Evolutionary conservation across 768 basidiomycete species (phyloP).

Genomic region (Podaxis carcinomalis): DNA sequence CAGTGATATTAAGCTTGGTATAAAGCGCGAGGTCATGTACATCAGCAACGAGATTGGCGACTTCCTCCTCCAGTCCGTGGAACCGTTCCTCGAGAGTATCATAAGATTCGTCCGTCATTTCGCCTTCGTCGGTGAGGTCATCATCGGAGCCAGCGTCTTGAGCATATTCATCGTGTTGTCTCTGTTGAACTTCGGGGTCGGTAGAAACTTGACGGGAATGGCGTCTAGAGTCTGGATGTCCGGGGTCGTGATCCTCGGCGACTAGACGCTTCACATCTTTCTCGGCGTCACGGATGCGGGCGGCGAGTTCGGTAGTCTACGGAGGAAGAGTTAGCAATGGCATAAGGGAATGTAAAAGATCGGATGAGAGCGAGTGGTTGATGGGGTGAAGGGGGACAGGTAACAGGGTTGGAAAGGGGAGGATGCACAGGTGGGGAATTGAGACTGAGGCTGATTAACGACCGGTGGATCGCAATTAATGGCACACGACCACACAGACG

Average conservation of each 20-base stretch:
- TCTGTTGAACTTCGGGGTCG: slow-evolving; percentile 61
- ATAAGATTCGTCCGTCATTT: slow-evolving; percentile 46
- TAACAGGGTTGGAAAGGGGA: background rate
- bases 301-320: slow-evolving; percentile 80
- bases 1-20: slow-evolving; percentile 97
- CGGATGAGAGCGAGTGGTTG: too few species aligned
- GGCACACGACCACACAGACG: background rate
- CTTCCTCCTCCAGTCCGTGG: slow-evolving; percentile 85
- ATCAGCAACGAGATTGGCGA: slow-evolving; percentile 90
- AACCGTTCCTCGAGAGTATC: slow-evolving; percentile 85
- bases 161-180: slow-evolving; percentile 32
- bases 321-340: background rate
- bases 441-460: background rate
- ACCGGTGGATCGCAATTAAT: background rate
- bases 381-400: background rate
- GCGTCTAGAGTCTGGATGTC: slow-evolving; percentile 12
- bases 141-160: slow-evolving; percentile 75
- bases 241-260: slow-evolving; percentile 35
- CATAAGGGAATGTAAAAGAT: background rate
- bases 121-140: slow-evolving; percentile 35
- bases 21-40: slow-evolving; percentile 88
- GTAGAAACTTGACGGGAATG: slow-evolving; percentile 20
- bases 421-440: background rate
- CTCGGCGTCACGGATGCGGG: slow-evolving; percentile 80
- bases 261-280: slow-evolving; percentile 78